Evolutionary conservation across 106 monocot species (phyloP), one percentile per base, ranked within the genome.

Genomic region (Dactylorhiza incarnata): DNA sequence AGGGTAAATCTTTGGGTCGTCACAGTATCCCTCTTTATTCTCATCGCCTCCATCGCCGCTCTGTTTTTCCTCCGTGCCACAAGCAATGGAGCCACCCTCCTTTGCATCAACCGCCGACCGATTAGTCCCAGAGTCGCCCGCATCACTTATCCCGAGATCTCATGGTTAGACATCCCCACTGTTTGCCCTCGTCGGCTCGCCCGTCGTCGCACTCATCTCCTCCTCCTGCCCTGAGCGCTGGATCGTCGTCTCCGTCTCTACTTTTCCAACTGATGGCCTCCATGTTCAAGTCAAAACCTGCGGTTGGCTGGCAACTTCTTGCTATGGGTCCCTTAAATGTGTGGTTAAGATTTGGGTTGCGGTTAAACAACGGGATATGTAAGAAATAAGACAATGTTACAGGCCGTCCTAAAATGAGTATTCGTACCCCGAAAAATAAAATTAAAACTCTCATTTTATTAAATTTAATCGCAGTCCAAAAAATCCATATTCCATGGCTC

Each of bases 171-270:
- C 12, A 48, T 94, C 62, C 73, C 88, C 5, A 73, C 87, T 7
- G 43, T 89, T 45, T 61, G 79, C 10, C 88, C 88, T n/a, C 9
- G 69, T 79, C 54, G 79, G 52, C 56, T 62, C 75, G 13, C 6
- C 77, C 48, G 52, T 82, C 44, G 73, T 74, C 5, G 67, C 77
- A n/a, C 88, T 88, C 11, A 85, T 77, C 79, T 44, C 89, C 76
- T 70, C 91, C 49, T 91, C 89, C 85, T 83, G 85, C 23, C 73
- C 91, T 37, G 85, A 87, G 25, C 77, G 85, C 20, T 95, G 94
- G 94, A 89, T 95, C 71, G 81, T 95, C 45, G 85, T 91, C 29
- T 78, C 90, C 55, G 90, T 81, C 43, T 77, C 81, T 23, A 16
- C 75, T 48, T 49, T 74, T 51, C 83, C 86, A 11, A 48, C 81